Percentiles rank a stretch among this genome's conserved stretches.
These are phyloP conservation scores for Dianthus caryophyllus DNA, from an alignment of 148 eudicot species.

Conservation along the genomic window DNA sequence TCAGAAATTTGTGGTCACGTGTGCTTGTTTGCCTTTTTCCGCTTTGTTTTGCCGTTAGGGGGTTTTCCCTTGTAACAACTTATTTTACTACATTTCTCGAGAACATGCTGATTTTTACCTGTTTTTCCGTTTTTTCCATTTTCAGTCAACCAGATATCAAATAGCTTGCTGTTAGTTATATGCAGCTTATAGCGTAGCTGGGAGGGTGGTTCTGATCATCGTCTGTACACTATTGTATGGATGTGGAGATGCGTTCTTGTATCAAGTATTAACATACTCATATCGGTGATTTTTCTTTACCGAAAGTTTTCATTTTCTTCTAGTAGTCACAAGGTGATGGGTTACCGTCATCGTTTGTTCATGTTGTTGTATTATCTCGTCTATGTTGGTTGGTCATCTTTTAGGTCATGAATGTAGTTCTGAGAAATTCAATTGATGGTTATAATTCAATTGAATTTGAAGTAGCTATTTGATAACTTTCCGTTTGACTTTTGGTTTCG, in stretches of 20 bases:
- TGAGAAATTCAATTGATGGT: neutral
- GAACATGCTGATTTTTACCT: neutral
- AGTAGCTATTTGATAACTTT: too few species aligned
- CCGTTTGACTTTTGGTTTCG: too few species aligned
- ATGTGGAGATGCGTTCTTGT: too few species aligned
- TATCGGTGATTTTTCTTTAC: too few species aligned
- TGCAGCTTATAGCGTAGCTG: neutral
- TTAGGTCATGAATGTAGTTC: neutral
- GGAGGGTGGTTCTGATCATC: neutral
- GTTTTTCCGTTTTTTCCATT: neutral
- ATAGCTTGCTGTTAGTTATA: neutral
- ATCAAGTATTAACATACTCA: too few species aligned
- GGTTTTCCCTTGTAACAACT: neutral
- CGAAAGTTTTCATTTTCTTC: too few species aligned
- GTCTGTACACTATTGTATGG: too few species aligned
- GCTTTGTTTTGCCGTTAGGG: neutral
- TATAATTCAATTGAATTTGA: neutral
- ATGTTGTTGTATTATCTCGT: neutral
- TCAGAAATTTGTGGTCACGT: too few species aligned
- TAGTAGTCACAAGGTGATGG: too few species aligned
- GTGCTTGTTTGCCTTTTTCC: neutral
- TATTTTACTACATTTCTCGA: neutral
- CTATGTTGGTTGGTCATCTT: neutral
- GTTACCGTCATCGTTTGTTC: neutral
- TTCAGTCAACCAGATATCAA: neutral